These are phyloP conservation scores for Leishmania amazonensis DNA, from an alignment of 208 protist species.

Conservation along the genomic window DNA sequence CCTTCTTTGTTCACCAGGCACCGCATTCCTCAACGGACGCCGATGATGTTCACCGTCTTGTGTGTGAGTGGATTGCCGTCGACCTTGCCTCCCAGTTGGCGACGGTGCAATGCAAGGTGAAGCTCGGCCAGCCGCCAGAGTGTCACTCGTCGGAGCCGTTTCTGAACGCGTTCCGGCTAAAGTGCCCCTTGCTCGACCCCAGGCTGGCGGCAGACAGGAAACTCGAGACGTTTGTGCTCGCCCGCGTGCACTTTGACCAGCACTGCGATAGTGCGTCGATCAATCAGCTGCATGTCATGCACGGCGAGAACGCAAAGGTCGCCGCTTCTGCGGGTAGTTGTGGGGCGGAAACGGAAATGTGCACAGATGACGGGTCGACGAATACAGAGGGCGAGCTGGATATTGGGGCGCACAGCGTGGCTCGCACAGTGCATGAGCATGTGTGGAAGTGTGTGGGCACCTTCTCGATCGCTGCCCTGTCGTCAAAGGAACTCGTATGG, in stretches of 20 bases:
- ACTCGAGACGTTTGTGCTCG: conserved; percentile 74
- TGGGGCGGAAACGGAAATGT: neutral
- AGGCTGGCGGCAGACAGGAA: conserved; percentile 41
- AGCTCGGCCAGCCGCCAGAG: conserved; percentile 65
- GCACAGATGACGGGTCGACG: neutral
- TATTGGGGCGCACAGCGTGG: neutral
- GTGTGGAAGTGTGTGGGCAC: conserved; percentile 42
- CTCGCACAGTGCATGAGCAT: conserved; percentile 7
- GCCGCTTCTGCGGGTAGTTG: neutral
- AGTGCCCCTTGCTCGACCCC: conserved; percentile 55
- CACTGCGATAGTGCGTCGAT: conserved; percentile 20
- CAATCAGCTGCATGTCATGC: conserved; percentile 21
- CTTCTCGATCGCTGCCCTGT: conserved; percentile 38
- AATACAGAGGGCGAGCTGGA: neutral
- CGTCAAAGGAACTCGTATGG: conserved; percentile 63
- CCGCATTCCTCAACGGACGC: conserved; percentile 16
- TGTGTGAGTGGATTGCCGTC: conserved; percentile 49
- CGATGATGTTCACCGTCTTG: conserved; percentile 39
- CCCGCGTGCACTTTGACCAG: conserved; percentile 48
- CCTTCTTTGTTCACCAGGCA: conserved; percentile 54
- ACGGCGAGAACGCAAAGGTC: neutral
- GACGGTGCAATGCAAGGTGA: conserved; percentile 33
- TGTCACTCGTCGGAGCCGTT: conserved; percentile 64
- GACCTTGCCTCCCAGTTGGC: conserved; percentile 54
- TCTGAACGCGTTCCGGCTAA: conserved; percentile 36